A percentile compares a stretch with the other conserved stretches of the same genome.
Evolutionary conservation across 208 protist genomes (phyloP).

Genomic region (Trypanosoma mega): DNA sequence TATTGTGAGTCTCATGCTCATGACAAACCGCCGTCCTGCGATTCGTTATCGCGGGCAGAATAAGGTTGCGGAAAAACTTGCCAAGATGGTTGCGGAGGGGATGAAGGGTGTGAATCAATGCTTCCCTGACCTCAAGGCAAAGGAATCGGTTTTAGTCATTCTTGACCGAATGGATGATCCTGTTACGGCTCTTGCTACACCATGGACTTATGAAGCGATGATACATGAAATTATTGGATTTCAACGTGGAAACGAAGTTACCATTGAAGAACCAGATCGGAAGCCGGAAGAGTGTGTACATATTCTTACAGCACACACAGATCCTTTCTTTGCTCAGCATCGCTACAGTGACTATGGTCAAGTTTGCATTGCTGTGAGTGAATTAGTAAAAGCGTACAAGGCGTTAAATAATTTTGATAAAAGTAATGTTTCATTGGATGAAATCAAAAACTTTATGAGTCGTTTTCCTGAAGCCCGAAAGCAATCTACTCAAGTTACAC

Average conservation of each 20-base stretch:
- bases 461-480: constrained; percentile 82
- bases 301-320: constrained; percentile 80
- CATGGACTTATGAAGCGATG: constrained; percentile 99
- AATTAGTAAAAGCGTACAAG: constrained; percentile 95
- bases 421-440: constrained; percentile 78
- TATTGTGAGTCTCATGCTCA: constrained; percentile 81
- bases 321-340: constrained; percentile 96
- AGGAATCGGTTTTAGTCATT: constrained; percentile 81
- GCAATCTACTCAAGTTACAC: constrained; percentile 77
- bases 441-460: constrained; percentile 87
- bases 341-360: constrained; percentile 97
- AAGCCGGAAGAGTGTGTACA: constrained; percentile 78
- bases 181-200: constrained; percentile 96
- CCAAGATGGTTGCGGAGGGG: constrained; percentile 60
- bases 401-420: constrained; percentile 82
- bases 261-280: constrained; percentile 66
- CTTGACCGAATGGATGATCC: constrained; percentile 93
- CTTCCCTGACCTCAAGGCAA: constrained; percentile 84
- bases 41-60: constrained; percentile 79
- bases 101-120: constrained; percentile 85
- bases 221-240: constrained; percentile 97
- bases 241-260: constrained; percentile 90
- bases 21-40: constrained; percentile 80
- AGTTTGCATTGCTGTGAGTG: constrained; percentile 93
- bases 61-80: constrained; percentile 69